Base-by-base conservation (phyloP, 177 flowering plant genomes). In the Vitis hybrid region DNA sequence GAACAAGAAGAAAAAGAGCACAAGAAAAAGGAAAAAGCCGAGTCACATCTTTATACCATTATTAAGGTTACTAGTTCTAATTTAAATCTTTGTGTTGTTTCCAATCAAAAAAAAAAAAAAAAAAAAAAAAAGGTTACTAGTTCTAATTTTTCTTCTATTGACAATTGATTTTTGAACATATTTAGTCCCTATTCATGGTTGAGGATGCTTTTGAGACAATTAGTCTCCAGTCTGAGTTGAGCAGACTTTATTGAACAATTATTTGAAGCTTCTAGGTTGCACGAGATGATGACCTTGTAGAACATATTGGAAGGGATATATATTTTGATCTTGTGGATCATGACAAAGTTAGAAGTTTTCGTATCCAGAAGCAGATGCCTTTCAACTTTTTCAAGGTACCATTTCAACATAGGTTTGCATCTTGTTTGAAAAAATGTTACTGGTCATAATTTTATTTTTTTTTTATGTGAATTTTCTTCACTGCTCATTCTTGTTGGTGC, bases 1-100 rank as follows among this genome's bases (percentile, higher is more conserved):
- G 90, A 89, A 75, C 92, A 87, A 72, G 92, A 89, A 78, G 90
- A 89, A 30, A 89, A 89, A 78, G 90, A 89, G 67, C 86, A 84
- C 67, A 89, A 89, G 79, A 89, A 81, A 77, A 87, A 83, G 78
- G 87, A 89, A 63, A 89, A 87, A 75, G 88, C 87, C n/a, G 87
- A 89, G 66, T 89, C 90, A 13, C 90, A 89, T 67, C 82, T 89
- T 57, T 89, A 87, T 70, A 89, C 92, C 3, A 75, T 89, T 66
- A 89, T 89, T 76, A 89, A 87, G 90, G 92, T 27, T 27, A 27
- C 30, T 27, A 27, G 30, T 27, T 27, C 30, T 27, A 27, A 27
- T 27, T 27, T 27, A n/a, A n/a, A n/a, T n/a, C n/a, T n/a, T n/a
- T n/a, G n/a, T n/a, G n/a, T n/a, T n/a, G n/a, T n/a, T n/a, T n/a